Conservation (phyloP, 352 stramenopile genomes). For the Pythium utonaiense region DNA sequence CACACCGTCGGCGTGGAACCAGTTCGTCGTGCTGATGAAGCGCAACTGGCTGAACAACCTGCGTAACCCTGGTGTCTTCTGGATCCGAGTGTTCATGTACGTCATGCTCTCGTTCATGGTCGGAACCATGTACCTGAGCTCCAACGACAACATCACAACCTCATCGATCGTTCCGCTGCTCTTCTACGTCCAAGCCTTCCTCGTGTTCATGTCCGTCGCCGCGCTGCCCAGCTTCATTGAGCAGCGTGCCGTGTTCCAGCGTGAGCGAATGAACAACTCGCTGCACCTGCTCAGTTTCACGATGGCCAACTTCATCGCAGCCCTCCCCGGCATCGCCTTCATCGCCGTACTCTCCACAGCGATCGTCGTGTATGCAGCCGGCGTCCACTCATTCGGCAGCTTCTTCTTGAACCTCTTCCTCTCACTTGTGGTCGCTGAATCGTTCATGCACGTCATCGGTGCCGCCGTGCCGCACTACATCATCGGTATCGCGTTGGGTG, state of each 20-base stretch:
- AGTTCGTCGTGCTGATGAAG: conserved; percentile 53
- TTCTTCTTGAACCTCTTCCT: conserved; percentile 76
- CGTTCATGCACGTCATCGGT: conserved; percentile 76
- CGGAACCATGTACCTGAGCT: conserved; percentile 65
- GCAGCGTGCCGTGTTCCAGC: conserved; percentile 78
- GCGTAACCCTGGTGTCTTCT: conserved; percentile 70
- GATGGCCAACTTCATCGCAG: conserved; percentile 64
- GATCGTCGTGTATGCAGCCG: conserved; percentile 50
- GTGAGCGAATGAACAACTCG: conserved; percentile 78
- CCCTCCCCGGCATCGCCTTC: conserved; percentile 56
- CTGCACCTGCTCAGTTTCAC: conserved; percentile 76
- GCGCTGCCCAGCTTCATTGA: conserved; percentile 84
- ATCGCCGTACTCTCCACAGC: conserved; percentile 47
- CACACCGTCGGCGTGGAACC: conserved; percentile 36
- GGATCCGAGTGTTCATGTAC: conserved; percentile 83
- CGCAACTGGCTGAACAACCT: conserved; percentile 60
- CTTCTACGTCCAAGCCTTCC: conserved; percentile 88
- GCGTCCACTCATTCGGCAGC: conserved; percentile 51
- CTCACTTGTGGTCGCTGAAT: conserved; percentile 75
- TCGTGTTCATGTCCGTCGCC: conserved; percentile 91
- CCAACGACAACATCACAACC: conserved; percentile 36
- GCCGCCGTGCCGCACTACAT: conserved; percentile 83
- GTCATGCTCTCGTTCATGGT: conserved; percentile 67
- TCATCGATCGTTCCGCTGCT: conserved; percentile 54
- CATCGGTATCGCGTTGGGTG: conserved; percentile 79